Evolutionary conservation across 306 rosid genomes (phyloP).

Genomic region (Prunus mongolica): DNA sequence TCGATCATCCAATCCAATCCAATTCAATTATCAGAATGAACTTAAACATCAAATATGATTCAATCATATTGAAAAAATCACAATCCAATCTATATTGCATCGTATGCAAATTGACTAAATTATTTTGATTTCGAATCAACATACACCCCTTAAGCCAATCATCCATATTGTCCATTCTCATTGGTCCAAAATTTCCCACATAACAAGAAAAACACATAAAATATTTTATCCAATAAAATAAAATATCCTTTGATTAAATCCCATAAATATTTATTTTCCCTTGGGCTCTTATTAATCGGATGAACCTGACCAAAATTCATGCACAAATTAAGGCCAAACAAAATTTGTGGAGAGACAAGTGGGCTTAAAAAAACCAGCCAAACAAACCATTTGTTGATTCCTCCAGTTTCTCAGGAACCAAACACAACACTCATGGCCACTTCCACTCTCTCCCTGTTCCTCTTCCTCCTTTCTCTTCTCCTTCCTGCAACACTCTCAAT

Average conservation of each 20-base stretch:
- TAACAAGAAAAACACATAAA: too few species aligned
- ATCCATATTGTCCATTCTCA: too few species aligned
- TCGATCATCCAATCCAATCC: too few species aligned
- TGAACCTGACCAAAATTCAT: background rate
- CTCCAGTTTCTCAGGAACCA: background rate
- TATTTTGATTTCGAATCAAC: rapidly evolving
- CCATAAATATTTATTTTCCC: too few species aligned
- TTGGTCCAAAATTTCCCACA: too few species aligned
- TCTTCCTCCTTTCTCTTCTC: slow-evolving; percentile 14
- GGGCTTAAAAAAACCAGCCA: background rate
- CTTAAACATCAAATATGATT: too few species aligned
- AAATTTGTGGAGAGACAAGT: too few species aligned
- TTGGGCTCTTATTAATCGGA: background rate
- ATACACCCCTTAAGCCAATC: too few species aligned
- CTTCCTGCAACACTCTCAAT: slow-evolving; percentile 10
- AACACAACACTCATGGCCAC: background rate
- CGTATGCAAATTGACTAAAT: rapidly evolving
- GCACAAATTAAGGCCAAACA: background rate
- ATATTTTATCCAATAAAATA: too few species aligned
- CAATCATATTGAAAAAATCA: background rate
- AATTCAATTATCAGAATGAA: too few species aligned
- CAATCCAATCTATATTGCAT: background rate
- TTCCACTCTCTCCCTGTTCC: background rate
- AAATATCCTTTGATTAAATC: too few species aligned
- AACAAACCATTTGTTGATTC: background rate